Evolutionary conservation across 2,329 filamentous ascomycete species (phyloP).

Genomic region (Polychaeton citri): DNA sequence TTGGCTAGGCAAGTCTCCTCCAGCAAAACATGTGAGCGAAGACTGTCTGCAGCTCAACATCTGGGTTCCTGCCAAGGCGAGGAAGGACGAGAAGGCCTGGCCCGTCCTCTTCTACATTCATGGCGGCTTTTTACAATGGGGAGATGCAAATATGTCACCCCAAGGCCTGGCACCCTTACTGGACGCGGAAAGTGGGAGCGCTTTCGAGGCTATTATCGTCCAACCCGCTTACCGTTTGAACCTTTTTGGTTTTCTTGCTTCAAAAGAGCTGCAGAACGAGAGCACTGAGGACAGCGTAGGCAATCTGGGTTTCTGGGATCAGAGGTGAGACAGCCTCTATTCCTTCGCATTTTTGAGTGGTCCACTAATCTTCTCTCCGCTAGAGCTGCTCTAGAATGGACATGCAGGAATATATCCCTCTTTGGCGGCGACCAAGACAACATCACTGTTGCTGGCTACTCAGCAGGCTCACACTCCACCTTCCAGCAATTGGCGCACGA

Average conservation of each 20-base stretch:
- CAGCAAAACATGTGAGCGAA: constrained; percentile 26
- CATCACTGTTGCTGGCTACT: constrained; percentile 43
- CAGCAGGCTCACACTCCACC: constrained; percentile 41
- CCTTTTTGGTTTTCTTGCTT: constrained; percentile 42
- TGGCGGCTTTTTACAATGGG: constrained; percentile 45
- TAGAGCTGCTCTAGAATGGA: constrained; percentile 40
- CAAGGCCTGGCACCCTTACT: constrained; percentile 33
- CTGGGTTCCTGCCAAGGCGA: constrained; percentile 37
- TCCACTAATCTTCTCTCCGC: neutral
- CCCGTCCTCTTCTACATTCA: constrained; percentile 46
- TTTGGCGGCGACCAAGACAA: constrained; percentile 38
- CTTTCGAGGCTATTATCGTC: constrained; percentile 38
- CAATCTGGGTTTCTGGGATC: constrained; percentile 46
- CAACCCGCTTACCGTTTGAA: constrained; percentile 45
- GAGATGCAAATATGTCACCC: constrained; percentile 32
- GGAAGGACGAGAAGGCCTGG: constrained; percentile 35
- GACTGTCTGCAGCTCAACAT: constrained; percentile 45
- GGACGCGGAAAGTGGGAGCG: constrained; percentile 26
- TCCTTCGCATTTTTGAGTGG: neutral
- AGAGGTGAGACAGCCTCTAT: constrained; percentile 19
- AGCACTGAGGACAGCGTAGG: constrained; percentile 27
- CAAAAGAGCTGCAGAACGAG: constrained; percentile 32
- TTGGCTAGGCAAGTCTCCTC: constrained; percentile 9
- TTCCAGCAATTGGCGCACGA: constrained; percentile 47
- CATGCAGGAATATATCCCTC: constrained; percentile 35